Evolutionary conservation across 2,329 filamentous ascomycete species (phyloP).

Genomic region (Xylariaceae sp.): DNA sequence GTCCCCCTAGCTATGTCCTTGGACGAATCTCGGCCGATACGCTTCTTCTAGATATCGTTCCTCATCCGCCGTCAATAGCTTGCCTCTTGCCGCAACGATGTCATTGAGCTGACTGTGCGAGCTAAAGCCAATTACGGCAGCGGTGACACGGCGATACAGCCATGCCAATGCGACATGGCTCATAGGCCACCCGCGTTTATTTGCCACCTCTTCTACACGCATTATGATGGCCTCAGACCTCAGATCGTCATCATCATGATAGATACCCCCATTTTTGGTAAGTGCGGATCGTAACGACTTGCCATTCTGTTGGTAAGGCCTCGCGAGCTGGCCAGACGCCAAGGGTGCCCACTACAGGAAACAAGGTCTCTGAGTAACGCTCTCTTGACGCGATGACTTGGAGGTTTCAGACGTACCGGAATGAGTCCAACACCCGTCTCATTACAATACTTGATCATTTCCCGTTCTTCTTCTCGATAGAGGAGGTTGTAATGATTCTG

Average conservation of each 20-base stretch:
- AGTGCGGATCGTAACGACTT: background rate
- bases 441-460: slow-evolving; percentile 34
- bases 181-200: slow-evolving; percentile 51
- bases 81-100: slow-evolving; percentile 37
- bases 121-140: slow-evolving; percentile 36
- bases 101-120: slow-evolving; percentile 51
- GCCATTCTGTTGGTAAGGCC: background rate
- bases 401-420: background rate
- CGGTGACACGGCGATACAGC: slow-evolving; percentile 41
- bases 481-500: slow-evolving; percentile 53
- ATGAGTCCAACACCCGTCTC: slow-evolving; percentile 26
- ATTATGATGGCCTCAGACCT: slow-evolving; percentile 1
- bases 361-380: no score
- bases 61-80: slow-evolving; percentile 48
- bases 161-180: slow-evolving; percentile 56
- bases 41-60: slow-evolving; percentile 49
- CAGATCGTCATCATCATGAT: background rate
- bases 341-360: background rate
- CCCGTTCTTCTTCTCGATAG: slow-evolving; percentile 55
- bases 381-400: no score
- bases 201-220: slow-evolving; percentile 20
- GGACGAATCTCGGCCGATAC: slow-evolving; percentile 42
- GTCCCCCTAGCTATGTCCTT: slow-evolving; percentile 19
- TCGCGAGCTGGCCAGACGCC: background rate
- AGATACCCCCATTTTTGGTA: background rate